These are phyloP conservation scores for Lanmaoa pseudosensibilis DNA, from an alignment of 768 basidiomycete genomes.

Conservation along the genomic window DNA sequence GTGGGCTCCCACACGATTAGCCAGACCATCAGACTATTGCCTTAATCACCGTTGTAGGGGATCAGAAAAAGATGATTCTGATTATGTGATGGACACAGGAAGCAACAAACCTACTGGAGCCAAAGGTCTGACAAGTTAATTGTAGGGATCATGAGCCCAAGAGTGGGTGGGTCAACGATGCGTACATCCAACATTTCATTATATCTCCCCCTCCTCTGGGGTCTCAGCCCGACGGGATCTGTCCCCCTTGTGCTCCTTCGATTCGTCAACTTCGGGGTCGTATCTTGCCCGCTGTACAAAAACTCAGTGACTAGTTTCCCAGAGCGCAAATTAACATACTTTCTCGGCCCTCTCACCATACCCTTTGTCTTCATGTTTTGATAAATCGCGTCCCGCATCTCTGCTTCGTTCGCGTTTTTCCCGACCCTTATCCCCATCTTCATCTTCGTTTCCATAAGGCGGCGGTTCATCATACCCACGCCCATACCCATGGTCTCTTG, in stretches of 20 bases:
- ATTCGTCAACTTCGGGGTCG: conserved; percentile 46
- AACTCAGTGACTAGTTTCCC: conserved; percentile 12
- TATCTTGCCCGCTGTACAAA: conserved; percentile 51
- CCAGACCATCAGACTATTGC: neutral
- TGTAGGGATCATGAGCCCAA: neutral
- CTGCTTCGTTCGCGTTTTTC: conserved; percentile 52
- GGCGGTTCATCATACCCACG: conserved; percentile 54
- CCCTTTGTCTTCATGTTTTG: conserved; percentile 45
- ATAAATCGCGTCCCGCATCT: conserved; percentile 35
- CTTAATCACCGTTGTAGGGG: neutral
- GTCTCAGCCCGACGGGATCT: conserved; percentile 60
- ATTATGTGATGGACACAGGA: neutral
- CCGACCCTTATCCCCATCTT: conserved; percentile 29
- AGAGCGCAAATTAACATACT: conserved; percentile 38
- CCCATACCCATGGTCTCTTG: conserved; percentile 39
- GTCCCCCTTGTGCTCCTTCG: conserved; percentile 42
- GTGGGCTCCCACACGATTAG: neutral
- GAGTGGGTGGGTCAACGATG: neutral
- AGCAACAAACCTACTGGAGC: neutral
- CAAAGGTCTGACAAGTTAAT: conserved; percentile 4
- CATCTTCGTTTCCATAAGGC: conserved; percentile 40
- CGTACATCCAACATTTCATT: conserved; percentile 23
- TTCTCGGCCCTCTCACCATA: conserved; percentile 64
- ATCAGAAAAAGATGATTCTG: conserved; percentile 3
- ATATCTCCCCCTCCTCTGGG: conserved; percentile 89